Evolutionary conservation across 805 yeast species (phyloP), one percentile per base, ranked within the genome.

Genomic region (Tetrapisispora namnaoensis): DNA sequence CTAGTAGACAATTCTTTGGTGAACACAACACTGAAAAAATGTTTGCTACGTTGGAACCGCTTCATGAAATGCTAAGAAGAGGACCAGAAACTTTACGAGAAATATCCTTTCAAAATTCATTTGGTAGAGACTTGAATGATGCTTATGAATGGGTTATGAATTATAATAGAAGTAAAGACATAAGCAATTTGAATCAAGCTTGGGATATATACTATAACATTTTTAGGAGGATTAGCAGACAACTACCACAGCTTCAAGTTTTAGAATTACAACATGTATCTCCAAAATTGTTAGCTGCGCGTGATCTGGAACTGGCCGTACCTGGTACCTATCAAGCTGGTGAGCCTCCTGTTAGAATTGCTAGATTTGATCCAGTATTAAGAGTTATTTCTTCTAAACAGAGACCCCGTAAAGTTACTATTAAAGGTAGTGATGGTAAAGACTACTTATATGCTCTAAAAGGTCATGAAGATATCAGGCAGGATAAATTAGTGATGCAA

Each of bases 391-490:
- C 95, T 0, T 90, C 98, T 0, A 93, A 93, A 62, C 99, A 95
- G 68, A 79, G 98, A 59, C 99, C 99, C 7, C 79, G 99, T 61
- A 80, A 86, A 57, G 66, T 88, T 51, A 77, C 82, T 16, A 78
- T 88, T 44, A 73, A 75, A 52, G 99, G 98, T 11, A 84, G 86
- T 58, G 96, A 93, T 66, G 99, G 99, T 51, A 86, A 85, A 59
- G 86, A 83, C 37, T 89, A 95, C 62, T 85, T 78, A 57, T 95
- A 80, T 66, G 69, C 75, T 1, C 72, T 93, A 60, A 93, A 93
- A 68, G 99, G 98, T 1, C 98, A 93, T 62, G 99, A 93, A 69
- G 99, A 93, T 73, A 87, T 93, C 47, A 79, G 99, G 61, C 99
- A 93, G 65, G 99, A 93, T 69, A 87, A 88, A 60, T 75, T 95